These are phyloP conservation scores for Alternaria sp. DNA, from an alignment of 2,329 filamentous ascomycete genomes.

Conservation along the genomic window DNA sequence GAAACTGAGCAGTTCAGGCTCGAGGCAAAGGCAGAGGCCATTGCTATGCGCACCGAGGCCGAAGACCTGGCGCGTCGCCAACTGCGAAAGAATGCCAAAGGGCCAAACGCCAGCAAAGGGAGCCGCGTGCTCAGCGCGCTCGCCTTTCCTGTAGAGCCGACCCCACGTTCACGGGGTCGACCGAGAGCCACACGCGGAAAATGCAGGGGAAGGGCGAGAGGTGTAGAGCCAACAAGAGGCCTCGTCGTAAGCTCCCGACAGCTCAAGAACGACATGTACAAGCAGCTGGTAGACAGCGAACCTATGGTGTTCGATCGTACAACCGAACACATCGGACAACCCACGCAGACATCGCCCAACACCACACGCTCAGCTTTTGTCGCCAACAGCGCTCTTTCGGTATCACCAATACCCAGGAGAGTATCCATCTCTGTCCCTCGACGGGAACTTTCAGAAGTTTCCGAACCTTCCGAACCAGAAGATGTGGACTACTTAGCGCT, in stretches of 20 bases:
- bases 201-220: constrained; percentile 3
- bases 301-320: constrained; percentile 13
- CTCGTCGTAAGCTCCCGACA: background rate
- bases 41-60: constrained; percentile 24
- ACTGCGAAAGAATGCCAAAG: constrained; percentile 34
- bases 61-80: constrained; percentile 25
- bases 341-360: constrained; percentile 23
- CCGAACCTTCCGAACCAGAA: constrained; percentile 9
- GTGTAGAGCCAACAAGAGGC: background rate
- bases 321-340: constrained; percentile 15
- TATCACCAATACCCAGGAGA: constrained; percentile 19
- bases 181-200: constrained; percentile 17
- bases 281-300: constrained; percentile 2
- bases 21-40: constrained; percentile 35
- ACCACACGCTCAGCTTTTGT: constrained; percentile 39
- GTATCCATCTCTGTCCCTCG: background rate
- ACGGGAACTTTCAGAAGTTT: constrained; percentile 7
- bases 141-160: constrained; percentile 10
- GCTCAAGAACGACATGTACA: constrained; percentile 1
- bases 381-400: constrained; percentile 38
- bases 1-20: constrained; percentile 41
- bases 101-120: constrained; percentile 12
- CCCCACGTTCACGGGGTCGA: constrained; percentile 15
- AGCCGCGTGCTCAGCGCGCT: constrained; percentile 16
- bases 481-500: background rate